Evolutionary conservation across 116 monocot species (phyloP), one percentile per base, ranked within the genome.

Genomic region (Dioscorea cayenensis): DNA sequence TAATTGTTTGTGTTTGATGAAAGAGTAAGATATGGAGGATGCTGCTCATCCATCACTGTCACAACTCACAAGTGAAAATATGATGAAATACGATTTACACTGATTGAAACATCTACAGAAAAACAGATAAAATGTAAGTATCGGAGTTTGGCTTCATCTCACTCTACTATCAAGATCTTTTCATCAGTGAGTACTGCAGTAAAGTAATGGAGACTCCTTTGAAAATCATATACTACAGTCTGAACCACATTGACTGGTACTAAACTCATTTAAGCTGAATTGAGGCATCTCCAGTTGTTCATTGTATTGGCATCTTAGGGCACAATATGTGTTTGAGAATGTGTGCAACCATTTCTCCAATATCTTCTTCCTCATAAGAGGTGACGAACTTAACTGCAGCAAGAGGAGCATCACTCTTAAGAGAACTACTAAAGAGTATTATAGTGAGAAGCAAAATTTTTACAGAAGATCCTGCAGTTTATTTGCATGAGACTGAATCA

Each of bases 351-450:
- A 77, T 77, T 36, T 63, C 65, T 35, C 17, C 64, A 25, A 77
- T 71, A 64, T 64, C 63, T 70, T 70, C 51, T 77, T 77, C 77
- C 22, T 58, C 58, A 58, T 36, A 77, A 8, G 71, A 77, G 32
- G 77, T 71, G 36, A 65, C 65, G n/a, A 71, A 71, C 71, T 77
- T 71, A 63, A 77, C 77, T 77, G 77, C 37, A 65, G 49, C 4
- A 75, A 67, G 49, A 10, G 19, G 27, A 49, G 10, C 14, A 2
- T 50, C 14, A 10, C 63, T 63, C 25, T 13, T 23, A 63, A 12
- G 21, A 21, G 25, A 22, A 11, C 25, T 19, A n/a, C 55, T 55
- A 5, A 16, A 19, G 5, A n/a, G 1, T 55, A 17, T 2, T 11
- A 61, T 20, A 5, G 20, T 32, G 19, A 61, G 7, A n/a, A 64